These are phyloP conservation scores for Suillus alpinus DNA, from an alignment of 768 basidiomycete genomes.

Conservation along the genomic window DNA sequence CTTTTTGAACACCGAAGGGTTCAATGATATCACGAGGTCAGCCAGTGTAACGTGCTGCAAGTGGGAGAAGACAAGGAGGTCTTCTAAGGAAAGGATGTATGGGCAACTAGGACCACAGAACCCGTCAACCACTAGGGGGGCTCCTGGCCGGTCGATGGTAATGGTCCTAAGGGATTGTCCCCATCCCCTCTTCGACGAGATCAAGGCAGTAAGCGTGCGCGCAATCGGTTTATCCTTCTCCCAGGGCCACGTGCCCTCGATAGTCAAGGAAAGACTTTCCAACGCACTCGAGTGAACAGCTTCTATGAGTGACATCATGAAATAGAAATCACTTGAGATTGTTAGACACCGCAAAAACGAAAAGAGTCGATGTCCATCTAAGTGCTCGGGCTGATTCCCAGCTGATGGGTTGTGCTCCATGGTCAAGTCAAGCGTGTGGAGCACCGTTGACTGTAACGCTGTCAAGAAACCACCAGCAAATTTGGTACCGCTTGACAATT, in stretches of 20 bases:
- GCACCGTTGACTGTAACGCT: background rate
- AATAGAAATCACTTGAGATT: background rate
- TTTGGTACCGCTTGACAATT: background rate
- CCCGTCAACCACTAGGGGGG: background rate
- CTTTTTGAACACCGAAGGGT: background rate
- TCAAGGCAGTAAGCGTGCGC: background rate
- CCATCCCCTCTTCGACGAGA: background rate
- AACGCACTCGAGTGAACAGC: background rate
- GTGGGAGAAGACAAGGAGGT: background rate
- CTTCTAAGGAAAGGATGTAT: background rate
- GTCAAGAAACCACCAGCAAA: background rate
- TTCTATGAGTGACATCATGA: background rate
- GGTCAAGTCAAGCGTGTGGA: background rate
- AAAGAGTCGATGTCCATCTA: background rate
- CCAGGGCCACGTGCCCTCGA: background rate
- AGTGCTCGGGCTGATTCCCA: background rate
- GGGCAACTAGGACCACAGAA: background rate
- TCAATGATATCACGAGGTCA: background rate
- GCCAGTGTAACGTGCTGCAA: background rate
- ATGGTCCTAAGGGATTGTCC: background rate
- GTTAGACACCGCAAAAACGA: background rate
- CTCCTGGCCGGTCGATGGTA: background rate
- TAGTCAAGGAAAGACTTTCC: background rate
- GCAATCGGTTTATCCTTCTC: background rate
- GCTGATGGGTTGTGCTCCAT: background rate